phyloP scores from a whole-genome alignment of 768 basidiomycete species.

The Mycena crocata region DNA sequence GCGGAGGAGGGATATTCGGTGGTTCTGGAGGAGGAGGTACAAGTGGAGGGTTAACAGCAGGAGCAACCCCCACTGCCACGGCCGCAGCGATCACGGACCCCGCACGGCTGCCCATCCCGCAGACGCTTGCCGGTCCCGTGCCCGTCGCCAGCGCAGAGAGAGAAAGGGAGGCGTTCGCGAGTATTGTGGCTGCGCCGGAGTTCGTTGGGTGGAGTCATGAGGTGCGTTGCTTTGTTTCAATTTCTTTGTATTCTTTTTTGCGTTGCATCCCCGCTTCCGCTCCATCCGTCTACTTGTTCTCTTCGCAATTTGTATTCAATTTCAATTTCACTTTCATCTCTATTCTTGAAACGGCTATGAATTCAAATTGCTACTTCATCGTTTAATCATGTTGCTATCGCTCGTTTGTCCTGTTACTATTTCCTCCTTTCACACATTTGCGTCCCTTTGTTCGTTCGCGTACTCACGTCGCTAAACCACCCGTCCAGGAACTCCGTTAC shows the following conservation, averaged over 20 bases:
- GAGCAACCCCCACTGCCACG: conserved; percentile 15
- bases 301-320: background rate
- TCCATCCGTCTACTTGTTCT: background rate
- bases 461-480: too few relatives aligned
- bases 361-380: too few relatives aligned
- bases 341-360: too few relatives aligned
- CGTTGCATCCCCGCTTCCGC: background rate
- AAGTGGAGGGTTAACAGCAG: too few relatives aligned
- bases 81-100: conserved; percentile 21
- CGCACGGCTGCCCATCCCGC: conserved; percentile 38
- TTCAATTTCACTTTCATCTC: background rate
- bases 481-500: conserved; percentile 46
- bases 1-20: background rate
- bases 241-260: background rate
- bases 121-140: conserved; percentile 43
- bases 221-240: conserved; percentile 36
- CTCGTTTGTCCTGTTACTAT: too few relatives aligned
- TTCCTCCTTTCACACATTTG: too few relatives aligned
- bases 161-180: conserved; percentile 39
- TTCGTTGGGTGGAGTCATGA: conserved; percentile 47
- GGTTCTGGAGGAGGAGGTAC: too few relatives aligned
- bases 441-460: too few relatives aligned
- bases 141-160: too few relatives aligned
- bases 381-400: too few relatives aligned
- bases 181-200: conserved; percentile 43